These are phyloP conservation scores for Bruguiera gymnorhiza DNA, from an alignment of 345 rosid genomes.

Conservation along the genomic window DNA sequence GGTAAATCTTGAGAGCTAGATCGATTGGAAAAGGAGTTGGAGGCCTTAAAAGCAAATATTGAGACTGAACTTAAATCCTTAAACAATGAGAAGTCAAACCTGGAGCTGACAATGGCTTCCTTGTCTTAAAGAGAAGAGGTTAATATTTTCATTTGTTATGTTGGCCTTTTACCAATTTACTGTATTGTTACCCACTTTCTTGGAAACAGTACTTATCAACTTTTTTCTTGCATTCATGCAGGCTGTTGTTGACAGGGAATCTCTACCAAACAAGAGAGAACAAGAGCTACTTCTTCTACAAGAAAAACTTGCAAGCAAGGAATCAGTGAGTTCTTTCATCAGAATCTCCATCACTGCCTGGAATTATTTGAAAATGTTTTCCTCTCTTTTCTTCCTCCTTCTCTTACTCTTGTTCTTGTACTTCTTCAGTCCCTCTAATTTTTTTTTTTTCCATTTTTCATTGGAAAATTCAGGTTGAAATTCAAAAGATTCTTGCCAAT, in stretches of 20 bases:
- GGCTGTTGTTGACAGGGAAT: slow-evolving; percentile 60
- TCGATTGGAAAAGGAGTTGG: slow-evolving; percentile 53
- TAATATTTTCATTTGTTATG: slow-evolving; percentile 6
- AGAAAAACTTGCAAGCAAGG: slow-evolving; percentile 64
- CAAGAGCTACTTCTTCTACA: slow-evolving; percentile 66
- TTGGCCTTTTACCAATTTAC: not conserved
- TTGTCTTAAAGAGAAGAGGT: slow-evolving; percentile 77
- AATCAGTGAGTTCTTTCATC: slow-evolving; percentile 58
- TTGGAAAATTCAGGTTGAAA: slow-evolving; percentile 51
- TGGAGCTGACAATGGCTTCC: slow-evolving; percentile 51
- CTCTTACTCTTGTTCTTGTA: not conserved
- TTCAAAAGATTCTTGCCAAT: slow-evolving; percentile 52
- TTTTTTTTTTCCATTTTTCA: not conserved
- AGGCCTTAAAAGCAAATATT: slow-evolving; percentile 44
- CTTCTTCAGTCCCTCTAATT: not conserved
- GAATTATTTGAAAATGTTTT: not conserved
- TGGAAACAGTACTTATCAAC: slow-evolving; percentile 13
- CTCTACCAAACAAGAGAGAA: slow-evolving; percentile 58
- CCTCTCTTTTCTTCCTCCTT: not conserved
- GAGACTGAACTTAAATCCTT: slow-evolving; percentile 55
- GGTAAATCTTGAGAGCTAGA: slow-evolving; percentile 61
- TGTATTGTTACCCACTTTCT: slow-evolving; percentile 3
- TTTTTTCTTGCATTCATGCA: slow-evolving; percentile 25
- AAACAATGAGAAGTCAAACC: slow-evolving; percentile 49
- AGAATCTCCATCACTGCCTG: not conserved